Evolutionary conservation across 2,329 filamentous ascomycete genomes (phyloP).

Genomic region (Stenocarpella maydis): DNA sequence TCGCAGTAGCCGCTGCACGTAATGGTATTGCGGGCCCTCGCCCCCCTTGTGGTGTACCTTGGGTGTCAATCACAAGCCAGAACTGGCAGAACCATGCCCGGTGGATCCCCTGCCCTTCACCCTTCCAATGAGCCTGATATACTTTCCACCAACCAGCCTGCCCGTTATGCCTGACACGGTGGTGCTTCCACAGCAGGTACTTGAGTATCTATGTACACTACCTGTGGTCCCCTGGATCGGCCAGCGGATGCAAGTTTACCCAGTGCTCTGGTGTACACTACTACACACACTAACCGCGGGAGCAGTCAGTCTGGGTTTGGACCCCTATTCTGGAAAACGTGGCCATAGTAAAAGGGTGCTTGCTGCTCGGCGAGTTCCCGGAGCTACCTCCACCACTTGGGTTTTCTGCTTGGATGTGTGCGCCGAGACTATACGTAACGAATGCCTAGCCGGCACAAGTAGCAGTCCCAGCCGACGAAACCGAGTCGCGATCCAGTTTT

Average conservation of each 20-base stretch:
- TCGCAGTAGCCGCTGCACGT: slow-evolving; percentile 3
- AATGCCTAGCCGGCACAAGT: slow-evolving; percentile 17
- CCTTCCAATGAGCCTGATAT: neutral
- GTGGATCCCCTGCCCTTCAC: slow-evolving; percentile 14
- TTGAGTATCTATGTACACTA: neutral
- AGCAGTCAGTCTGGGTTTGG: slow-evolving; percentile 20
- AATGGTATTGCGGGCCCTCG: neutral
- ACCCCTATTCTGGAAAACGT: slow-evolving; percentile 34
- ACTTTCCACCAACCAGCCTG: slow-evolving; percentile 11
- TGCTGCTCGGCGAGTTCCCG: slow-evolving; percentile 30
- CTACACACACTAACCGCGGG: neutral
- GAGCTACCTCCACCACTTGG: slow-evolving; percentile 8
- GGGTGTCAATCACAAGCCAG: slow-evolving; percentile 8
- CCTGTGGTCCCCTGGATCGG: neutral
- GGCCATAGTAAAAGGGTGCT: slow-evolving; percentile 14
- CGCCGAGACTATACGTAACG: slow-evolving; percentile 33
- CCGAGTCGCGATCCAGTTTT: slow-evolving; percentile 4
- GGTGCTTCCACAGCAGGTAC: neutral
- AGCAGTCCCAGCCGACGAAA: slow-evolving; percentile 24
- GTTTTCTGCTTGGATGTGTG: slow-evolving; percentile 21
- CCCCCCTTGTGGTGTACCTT: slow-evolving; percentile 3
- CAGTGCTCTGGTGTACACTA: too few relatives aligned
- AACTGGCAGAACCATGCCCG: neutral
- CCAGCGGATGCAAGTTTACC: neutral
- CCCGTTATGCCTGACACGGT: neutral